phyloP scores from a whole-genome alignment of 495 filamentous ascomycete species.

The Penicillium samsonianum region DNA sequence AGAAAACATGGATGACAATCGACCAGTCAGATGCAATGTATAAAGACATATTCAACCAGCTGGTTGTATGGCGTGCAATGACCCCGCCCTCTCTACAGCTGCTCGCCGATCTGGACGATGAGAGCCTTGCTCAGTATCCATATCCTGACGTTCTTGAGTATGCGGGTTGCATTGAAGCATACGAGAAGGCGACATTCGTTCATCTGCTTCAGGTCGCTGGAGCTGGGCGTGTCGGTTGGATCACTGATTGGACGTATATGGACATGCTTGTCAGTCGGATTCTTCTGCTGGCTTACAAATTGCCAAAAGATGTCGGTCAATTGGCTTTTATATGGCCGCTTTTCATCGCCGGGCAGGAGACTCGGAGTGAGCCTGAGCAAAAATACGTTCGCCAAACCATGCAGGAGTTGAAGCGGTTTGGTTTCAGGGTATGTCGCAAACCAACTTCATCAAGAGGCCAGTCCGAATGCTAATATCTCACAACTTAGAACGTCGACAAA shows the following conservation, averaged over 20 bases:
- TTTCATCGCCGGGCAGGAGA: constrained; percentile 43
- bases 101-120: constrained; percentile 37
- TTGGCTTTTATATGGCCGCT: constrained; percentile 43
- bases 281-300: constrained; percentile 34
- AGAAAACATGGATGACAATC: constrained; percentile 33
- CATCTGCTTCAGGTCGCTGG: constrained; percentile 40
- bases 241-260: constrained; percentile 30
- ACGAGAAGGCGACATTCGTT: constrained; percentile 44
- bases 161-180: constrained; percentile 43
- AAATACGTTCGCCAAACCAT: constrained; percentile 40
- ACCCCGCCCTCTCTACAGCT: constrained; percentile 35
- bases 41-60: constrained; percentile 32
- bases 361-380: constrained; percentile 37
- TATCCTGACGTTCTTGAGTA: constrained; percentile 41
- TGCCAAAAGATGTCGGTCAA: constrained; percentile 42
- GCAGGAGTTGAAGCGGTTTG: constrained; percentile 38
- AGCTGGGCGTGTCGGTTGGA: constrained; percentile 35
- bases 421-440: constrained; percentile 34
- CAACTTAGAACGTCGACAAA: constrained; percentile 39
- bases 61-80: constrained; percentile 39
- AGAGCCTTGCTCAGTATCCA: constrained; percentile 31
- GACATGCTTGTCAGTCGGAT: constrained; percentile 39
- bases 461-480: constrained; percentile 8
- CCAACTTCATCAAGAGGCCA: background rate
- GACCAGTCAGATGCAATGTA: constrained; percentile 40